Evolutionary conservation across 1,284 basidiomycete genomes (phyloP).

Genomic region (Apiotrichum mycotoxinovorans): DNA sequence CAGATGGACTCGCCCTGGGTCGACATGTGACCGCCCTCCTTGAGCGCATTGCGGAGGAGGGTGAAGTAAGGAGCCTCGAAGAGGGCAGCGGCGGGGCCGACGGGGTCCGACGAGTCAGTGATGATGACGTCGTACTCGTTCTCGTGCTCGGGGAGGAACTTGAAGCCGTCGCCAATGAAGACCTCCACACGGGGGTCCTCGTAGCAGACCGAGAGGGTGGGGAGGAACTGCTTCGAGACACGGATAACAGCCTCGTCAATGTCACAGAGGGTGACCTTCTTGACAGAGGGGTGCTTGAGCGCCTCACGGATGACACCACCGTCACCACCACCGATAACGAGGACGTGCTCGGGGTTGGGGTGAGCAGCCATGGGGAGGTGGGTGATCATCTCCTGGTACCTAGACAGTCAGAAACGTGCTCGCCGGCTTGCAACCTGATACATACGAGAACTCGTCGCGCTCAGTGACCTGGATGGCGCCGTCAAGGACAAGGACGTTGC

Average conservation of each 20-base stretch:
- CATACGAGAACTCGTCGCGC: conserved; percentile 87
- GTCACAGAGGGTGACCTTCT: conserved; percentile 92
- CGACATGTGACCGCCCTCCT: conserved; percentile 87
- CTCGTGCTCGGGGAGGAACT: conserved; percentile 87
- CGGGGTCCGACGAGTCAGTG: conserved; percentile 97
- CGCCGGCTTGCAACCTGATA: conserved; percentile 55
- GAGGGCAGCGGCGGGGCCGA: conserved; percentile 88
- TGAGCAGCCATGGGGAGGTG: conserved; percentile 93
- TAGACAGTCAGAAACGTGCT: conserved; percentile 40
- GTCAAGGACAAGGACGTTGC: conserved; percentile 94
- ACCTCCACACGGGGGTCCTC: conserved; percentile 80
- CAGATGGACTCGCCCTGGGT: conserved; percentile 96
- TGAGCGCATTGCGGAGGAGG: conserved; percentile 82
- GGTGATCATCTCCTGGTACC: conserved; percentile 99
- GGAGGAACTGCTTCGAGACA: conserved; percentile 88
- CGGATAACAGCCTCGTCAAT: conserved; percentile 98
- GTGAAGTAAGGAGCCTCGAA: conserved; percentile 98
- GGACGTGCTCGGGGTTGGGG: conserved; percentile 91
- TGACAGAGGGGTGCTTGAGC: conserved; percentile 87
- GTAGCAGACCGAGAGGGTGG: conserved; percentile 87
- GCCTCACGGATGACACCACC: conserved; percentile 96
- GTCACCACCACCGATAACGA: conserved; percentile 96
- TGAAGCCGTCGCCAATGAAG: conserved; percentile 93
- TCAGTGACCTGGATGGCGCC: conserved; percentile 96
- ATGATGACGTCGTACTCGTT: conserved; percentile 96